Evolutionary conservation across 2,329 filamentous ascomycete genomes (phyloP), one percentile per base, ranked within the genome.

Genomic region (Cadophora sp.): DNA sequence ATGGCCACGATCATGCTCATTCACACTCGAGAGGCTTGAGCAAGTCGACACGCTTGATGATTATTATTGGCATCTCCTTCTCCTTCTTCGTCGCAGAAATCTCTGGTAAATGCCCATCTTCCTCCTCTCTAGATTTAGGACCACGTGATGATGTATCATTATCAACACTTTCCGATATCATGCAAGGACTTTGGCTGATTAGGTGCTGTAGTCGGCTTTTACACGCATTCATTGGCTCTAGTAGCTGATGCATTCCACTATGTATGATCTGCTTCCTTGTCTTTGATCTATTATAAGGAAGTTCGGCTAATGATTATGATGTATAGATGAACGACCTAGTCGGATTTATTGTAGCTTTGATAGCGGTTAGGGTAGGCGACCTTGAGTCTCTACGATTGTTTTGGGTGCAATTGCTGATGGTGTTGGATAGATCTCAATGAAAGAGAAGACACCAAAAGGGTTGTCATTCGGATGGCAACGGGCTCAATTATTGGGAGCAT

Each of bases 231-330:
- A 0, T 82, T 94, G 12, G 91, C 91, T 0, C 82, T 94, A 2
- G 82, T 94, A 29, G 91, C 92, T 31, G 92, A 94, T 82, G 90
- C 92, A 0, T 93, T 94, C 73, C 92, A 94, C 77, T 92, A 93
- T 76, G 89, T 91, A 80, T 69, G 85, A 16, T 16, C 19, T 9
- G 7, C 16, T 12, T 43, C 7, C 11, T 16, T 19, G 12, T 19
- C 2, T 43, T 16, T 43, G 12, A 4, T 2, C 12, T 11, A 4
- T 14, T 43, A 43, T 19, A n/a, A 11, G 24, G 24, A 59, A 40
- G 26, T 34, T 16, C 19, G 40, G 43, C 14, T 62, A 48, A 65
- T 51, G 62, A 43, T 26, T 3, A 31, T 24, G 1, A 43, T 37
- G 22, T 24, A 9, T 53, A 91, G 89, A 78, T 93, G 69, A 92